phyloP scores from a whole-genome alignment of 345 rosid genomes.

The Erucastrum elatum region DNA sequence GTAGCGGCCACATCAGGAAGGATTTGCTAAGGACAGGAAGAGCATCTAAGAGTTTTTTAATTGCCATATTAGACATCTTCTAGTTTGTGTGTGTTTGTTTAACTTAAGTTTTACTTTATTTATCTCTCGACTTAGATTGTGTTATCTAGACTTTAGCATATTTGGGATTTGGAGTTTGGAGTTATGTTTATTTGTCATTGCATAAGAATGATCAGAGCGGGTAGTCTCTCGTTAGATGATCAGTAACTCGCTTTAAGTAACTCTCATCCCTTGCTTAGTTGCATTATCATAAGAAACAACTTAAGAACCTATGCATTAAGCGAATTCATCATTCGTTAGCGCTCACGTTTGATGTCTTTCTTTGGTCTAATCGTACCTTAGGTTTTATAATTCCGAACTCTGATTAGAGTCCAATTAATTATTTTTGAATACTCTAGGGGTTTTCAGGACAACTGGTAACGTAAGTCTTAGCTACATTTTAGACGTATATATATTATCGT shows the following conservation, averaged over 20 bases:
- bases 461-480: neutral
- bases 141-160: constrained; percentile 40
- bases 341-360: neutral
- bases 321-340: neutral
- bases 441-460: constrained; percentile 2
- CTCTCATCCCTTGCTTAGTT: constrained; percentile 20
- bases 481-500: neutral
- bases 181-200: neutral
- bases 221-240: constrained; percentile 27
- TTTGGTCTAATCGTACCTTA: neutral
- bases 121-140: constrained; percentile 34
- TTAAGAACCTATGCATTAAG: constrained; percentile 11
- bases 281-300: constrained; percentile 14
- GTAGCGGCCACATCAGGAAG: constrained; percentile 38
- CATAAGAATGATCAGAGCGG: constrained; percentile 10
- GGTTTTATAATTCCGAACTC: neutral
- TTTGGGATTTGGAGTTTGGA: constrained; percentile 35
- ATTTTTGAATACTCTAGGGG: neutral
- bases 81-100: constrained; percentile 25
- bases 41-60: constrained; percentile 1
- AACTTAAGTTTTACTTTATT: constrained; percentile 23
- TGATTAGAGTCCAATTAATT: neutral
- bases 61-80: constrained; percentile 6
- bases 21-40: constrained; percentile 40
- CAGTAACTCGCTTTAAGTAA: neutral